A percentile compares a stretch with the other conserved stretches of the same genome.
Conservation (phyloP, 805 yeast species). For the Sugiyamaella qingdaonensis region DNA sequence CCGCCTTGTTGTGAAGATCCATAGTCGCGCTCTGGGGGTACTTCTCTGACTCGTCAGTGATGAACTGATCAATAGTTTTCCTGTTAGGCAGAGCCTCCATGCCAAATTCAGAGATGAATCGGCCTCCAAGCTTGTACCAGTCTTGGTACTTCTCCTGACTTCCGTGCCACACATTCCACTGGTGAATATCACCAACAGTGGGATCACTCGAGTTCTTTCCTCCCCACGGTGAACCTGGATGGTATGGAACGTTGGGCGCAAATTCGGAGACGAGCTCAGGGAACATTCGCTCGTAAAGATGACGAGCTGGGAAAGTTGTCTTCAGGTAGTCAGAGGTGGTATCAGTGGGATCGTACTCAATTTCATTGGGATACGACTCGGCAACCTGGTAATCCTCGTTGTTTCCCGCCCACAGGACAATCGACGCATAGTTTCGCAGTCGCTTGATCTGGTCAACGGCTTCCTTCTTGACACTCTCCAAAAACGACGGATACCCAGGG, state of each 20-base stretch:
- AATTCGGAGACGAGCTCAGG: slow-evolving; percentile 35
- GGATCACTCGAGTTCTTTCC: slow-evolving; percentile 37
- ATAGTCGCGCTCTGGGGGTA: slow-evolving; percentile 44
- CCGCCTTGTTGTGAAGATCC: slow-evolving; percentile 48
- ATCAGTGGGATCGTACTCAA: slow-evolving; percentile 30
- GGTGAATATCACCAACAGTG: slow-evolving; percentile 48
- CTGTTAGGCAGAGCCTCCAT: slow-evolving; percentile 45
- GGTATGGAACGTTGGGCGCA: slow-evolving; percentile 35
- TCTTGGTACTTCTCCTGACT: slow-evolving; percentile 46
- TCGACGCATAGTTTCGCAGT: slow-evolving; percentile 40
- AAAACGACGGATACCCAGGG: slow-evolving; percentile 41
- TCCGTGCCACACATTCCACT: slow-evolving; percentile 59
- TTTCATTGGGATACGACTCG: slow-evolving; percentile 30
- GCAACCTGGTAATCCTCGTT: slow-evolving; percentile 48
- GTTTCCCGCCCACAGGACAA: slow-evolving; percentile 43
- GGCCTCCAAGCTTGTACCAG: slow-evolving; percentile 44
- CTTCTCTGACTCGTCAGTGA: slow-evolving; percentile 37
- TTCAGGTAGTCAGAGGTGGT: slow-evolving; percentile 17
- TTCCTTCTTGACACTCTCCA: slow-evolving; percentile 37
- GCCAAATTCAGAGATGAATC: slow-evolving; percentile 53
- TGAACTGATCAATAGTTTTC: slow-evolving; percentile 36
- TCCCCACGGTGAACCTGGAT: slow-evolving; percentile 50
- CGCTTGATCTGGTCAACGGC: slow-evolving; percentile 39
- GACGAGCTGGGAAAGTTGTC: slow-evolving; percentile 41
- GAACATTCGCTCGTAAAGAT: slow-evolving; percentile 38